These are phyloP conservation scores for Carnegiea gigantea DNA, from an alignment of 179 eudicot genomes.

Conservation along the genomic window DNA sequence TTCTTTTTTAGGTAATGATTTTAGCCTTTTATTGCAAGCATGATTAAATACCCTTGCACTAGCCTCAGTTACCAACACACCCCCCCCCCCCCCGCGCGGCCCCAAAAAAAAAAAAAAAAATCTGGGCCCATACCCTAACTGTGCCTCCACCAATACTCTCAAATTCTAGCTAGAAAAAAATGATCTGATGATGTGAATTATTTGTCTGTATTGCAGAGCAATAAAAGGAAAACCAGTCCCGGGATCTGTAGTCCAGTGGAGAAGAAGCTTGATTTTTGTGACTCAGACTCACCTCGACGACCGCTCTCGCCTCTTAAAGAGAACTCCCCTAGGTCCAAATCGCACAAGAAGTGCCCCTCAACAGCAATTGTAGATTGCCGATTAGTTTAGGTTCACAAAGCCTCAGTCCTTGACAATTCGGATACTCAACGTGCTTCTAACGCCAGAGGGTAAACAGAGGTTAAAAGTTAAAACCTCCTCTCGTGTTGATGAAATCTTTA, in stretches of 20 bases:
- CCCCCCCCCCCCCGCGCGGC: too few relatives aligned
- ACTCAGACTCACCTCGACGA: conserved; percentile 46
- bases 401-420: conserved; percentile 6
- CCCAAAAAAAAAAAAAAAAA: too few relatives aligned
- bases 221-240: conserved; percentile 71
- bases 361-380: conserved; percentile 13
- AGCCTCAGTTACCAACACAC: too few relatives aligned
- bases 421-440: conserved; percentile 20
- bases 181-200: neutral
- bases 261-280: conserved; percentile 52
- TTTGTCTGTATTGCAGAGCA: conserved; percentile 46
- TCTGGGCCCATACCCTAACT: neutral
- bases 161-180: neutral
- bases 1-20: neutral
- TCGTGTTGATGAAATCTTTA: conserved; percentile 7
- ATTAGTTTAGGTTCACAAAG: neutral
- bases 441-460: conserved; percentile 17
- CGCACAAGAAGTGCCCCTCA: conserved; percentile 31
- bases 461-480: neutral
- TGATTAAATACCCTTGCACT: too few relatives aligned
- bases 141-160: neutral
- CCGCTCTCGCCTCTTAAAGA: conserved; percentile 58
- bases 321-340: conserved; percentile 52
- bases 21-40: neutral
- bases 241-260: conserved; percentile 50